Base-by-base conservation (phyloP, 1,139 yeast species). In the Pichia sp. region DNA sequence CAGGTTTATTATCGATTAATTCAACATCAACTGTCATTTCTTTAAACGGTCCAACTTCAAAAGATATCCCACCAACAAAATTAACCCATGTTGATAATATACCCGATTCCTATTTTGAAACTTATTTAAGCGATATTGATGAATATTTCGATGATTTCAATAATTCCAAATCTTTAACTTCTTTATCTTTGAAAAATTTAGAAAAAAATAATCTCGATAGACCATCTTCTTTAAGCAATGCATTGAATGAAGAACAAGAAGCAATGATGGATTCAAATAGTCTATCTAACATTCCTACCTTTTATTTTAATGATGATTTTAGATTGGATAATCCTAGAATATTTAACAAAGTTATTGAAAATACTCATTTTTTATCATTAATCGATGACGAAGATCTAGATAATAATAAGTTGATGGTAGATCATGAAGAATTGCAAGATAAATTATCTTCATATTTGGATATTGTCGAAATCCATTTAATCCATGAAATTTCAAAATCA, bases 311-410 rank as follows among this genome's bases (percentile, higher is more conserved):
- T 30, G 67, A 74, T 6, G 74, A 80, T 38, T 91, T 91, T 62
- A 72, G 87, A 49, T 68, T 91, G 31, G 96, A 91, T 56, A 88
- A 93, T 57, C 96, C 96, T 4, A 69, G 96, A 44, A 72, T 81
- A 1, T 91, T 91, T 61, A 78, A 78, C 47, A 68, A 75, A 44
- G 95, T 89, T 2, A 72, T 84, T 27, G 85, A 77, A 41, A 70
- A 72, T 37, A 60, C 74, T 4, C 65, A 69, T 13, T 50, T 66
- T 29, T 46, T 45, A 24, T 44, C 49, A 7, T 51, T 44, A 6
- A 50, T 55, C 3, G 52, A 55, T 14, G 54, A 49, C 9, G 52
- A 49, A 42, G 48, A 55, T 29, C 50, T 46, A 8, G 51, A 54
- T 21, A 51, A 54, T 6, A 48, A 51, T 31, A 60, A 50, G 45